Evolutionary conservation across 2,329 filamentous ascomycete species (phyloP).

Genomic region (Camillea tinctor): DNA sequence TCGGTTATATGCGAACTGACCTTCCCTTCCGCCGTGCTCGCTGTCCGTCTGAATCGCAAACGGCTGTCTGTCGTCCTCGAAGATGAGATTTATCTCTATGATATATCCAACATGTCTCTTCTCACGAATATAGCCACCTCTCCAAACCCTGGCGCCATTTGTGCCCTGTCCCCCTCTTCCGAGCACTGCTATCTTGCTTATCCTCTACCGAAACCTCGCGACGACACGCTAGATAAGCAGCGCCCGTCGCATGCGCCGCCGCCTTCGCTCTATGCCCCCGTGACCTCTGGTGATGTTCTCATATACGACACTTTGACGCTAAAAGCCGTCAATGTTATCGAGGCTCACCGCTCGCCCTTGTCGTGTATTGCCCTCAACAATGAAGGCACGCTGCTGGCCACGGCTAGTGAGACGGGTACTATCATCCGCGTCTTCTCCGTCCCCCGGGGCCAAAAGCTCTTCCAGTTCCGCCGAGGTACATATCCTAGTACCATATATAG

Average conservation of each 20-base stretch:
- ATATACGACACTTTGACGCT: slow-evolving; percentile 88
- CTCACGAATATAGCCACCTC: slow-evolving; percentile 91
- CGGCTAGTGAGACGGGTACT: slow-evolving; percentile 94
- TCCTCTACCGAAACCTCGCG: slow-evolving; percentile 74
- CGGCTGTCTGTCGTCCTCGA: slow-evolving; percentile 90
- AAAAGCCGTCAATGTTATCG: slow-evolving; percentile 92
- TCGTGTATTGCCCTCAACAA: slow-evolving; percentile 90
- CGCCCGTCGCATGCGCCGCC: slow-evolving; percentile 81
- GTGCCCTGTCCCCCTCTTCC: slow-evolving; percentile 87
- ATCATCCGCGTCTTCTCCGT: slow-evolving; percentile 96
- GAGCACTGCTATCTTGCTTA: slow-evolving; percentile 96
- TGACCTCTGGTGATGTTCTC: slow-evolving; percentile 87
- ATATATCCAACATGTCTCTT: slow-evolving; percentile 97
- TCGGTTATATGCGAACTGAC: slow-evolving; percentile 97
- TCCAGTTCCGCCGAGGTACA: slow-evolving; percentile 92
- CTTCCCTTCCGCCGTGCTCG: slow-evolving; percentile 93
- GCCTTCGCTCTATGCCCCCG: slow-evolving; percentile 71
- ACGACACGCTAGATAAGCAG: slow-evolving; percentile 55
- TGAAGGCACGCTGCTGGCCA: slow-evolving; percentile 88
- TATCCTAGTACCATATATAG: slow-evolving; percentile 96
- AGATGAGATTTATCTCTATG: slow-evolving; percentile 96
- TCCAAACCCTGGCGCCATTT: slow-evolving; percentile 88
- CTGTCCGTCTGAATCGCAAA: slow-evolving; percentile 91
- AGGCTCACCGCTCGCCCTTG: slow-evolving; percentile 88
- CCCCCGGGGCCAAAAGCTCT: slow-evolving; percentile 86